phyloP scores from a whole-genome alignment of 108 stramenopile species.

The Thalassiosira profunda region DNA sequence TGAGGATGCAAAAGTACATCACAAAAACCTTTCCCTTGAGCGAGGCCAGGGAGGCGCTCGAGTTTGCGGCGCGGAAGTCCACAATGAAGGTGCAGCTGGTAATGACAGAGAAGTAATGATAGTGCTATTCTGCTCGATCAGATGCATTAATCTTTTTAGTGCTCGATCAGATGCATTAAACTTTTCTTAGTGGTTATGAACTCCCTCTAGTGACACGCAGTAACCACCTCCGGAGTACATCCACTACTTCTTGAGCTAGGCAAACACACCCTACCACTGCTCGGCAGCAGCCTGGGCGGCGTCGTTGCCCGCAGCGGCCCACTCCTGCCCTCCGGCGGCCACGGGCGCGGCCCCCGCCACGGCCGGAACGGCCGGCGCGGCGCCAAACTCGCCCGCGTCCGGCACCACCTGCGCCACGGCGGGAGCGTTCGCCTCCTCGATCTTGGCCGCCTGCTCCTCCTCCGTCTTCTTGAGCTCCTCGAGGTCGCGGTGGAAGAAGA shows the following conservation, averaged over 20 bases:
- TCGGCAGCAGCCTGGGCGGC: constrained; percentile 45
- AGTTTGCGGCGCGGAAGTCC: constrained; percentile 62
- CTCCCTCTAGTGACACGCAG: too few relatives aligned
- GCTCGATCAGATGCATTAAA: too few relatives aligned
- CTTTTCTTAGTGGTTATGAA: too few relatives aligned
- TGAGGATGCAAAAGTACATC: constrained; percentile 65
- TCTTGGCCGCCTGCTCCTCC: constrained; percentile 93
- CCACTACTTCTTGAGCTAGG: too few relatives aligned
- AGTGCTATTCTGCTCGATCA: too few relatives aligned
- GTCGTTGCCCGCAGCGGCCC: constrained; percentile 51
- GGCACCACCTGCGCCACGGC: constrained; percentile 52
- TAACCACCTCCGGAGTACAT: too few relatives aligned
- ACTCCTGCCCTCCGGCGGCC: constrained; percentile 32
- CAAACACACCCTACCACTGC: too few relatives aligned
- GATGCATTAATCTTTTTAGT: too few relatives aligned
- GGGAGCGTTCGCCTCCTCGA: constrained; percentile 79
- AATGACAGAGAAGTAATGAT: constrained; percentile 14
- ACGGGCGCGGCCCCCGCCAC: constrained; percentile 26
- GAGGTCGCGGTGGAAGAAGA: constrained; percentile 99
- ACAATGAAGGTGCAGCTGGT: constrained; percentile 79
- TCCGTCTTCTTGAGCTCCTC: constrained; percentile 99
- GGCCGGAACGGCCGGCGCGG: too few relatives aligned
- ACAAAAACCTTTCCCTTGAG: constrained; percentile 70
- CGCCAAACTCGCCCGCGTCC: constrained; percentile 29
- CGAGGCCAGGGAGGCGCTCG: constrained; percentile 59